phyloP scores from a whole-genome alignment of 129 eudicot species.

The Ambrosia artemisiifolia region DNA sequence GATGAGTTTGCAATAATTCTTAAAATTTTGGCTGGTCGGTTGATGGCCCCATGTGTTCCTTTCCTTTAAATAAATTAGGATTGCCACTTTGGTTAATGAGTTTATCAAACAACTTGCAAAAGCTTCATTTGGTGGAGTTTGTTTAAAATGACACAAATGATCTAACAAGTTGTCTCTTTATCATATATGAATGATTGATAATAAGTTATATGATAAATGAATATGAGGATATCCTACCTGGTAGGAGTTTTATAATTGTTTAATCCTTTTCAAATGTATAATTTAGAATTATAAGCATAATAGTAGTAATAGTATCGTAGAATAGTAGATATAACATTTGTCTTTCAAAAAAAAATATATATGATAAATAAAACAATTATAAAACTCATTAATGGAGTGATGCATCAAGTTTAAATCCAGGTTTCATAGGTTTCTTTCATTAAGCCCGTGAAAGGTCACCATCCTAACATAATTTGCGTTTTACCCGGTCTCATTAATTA shows the following conservation, averaged over 20 bases:
- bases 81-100: constrained; percentile 16
- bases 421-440: too few species aligned
- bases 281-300: too few species aligned
- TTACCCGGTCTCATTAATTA: too few species aligned
- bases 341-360: not conserved
- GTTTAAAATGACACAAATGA: constrained; percentile 9
- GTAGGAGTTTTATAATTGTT: too few species aligned
- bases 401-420: too few species aligned
- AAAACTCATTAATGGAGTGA: not conserved
- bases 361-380: not conserved
- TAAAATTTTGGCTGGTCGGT: constrained; percentile 2
- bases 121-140: constrained; percentile 15
- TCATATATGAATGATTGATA: not conserved
- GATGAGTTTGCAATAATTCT: constrained; percentile 20
- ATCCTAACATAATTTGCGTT: too few species aligned
- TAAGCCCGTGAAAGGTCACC: too few species aligned
- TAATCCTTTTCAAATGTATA: too few species aligned
- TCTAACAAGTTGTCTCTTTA: constrained; percentile 7
- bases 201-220: not conserved
- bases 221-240: not conserved
- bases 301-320: too few species aligned
- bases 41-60: constrained; percentile 13
- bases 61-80: not conserved
- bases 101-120: constrained; percentile 28
- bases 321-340: too few species aligned